Evolutionary conservation across 2,329 filamentous ascomycete genomes (phyloP), one percentile per base, ranked within the genome.

Genomic region (Pseudocercospora vitis): DNA sequence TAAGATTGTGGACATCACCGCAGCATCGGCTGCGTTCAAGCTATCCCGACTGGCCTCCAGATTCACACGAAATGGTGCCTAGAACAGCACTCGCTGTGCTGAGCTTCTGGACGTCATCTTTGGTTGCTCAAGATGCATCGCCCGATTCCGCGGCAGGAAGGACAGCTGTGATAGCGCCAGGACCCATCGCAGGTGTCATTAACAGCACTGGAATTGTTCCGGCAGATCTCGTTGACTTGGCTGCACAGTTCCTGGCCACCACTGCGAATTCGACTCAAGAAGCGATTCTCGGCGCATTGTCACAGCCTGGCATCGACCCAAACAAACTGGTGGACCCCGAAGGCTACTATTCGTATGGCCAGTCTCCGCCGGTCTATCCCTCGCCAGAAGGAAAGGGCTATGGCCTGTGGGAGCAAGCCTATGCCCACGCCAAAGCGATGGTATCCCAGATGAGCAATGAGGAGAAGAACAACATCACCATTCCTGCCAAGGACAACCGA

Each of bases 391-490:
- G 60, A 18, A 48, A 50, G 19, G 60, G 64, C 4, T 53, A 58
- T 44, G 62, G 61, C 7, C 44, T 52, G 21, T 75, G 73, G 73
- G 66, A 69, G 23, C 60, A 67, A 42, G 73, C 73, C 7, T 74
- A 75, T 55, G 61, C 62, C n/a, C 71, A 73, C 55, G 73, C 73
- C 3, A 69, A 65, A 29, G 61, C 70, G 8, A 66, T 73, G 11
- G 65, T 76, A 3, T 63, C 68, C 2, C 68, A 72, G 50, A 65
- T 75, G 48, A 71, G 70, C 4, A 56, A 65, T 21, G 57, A 60
- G 32, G 73, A 75, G 32, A 75, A 75, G 62, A 63, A 72, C 28
- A 68, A 68, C 39, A 72, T 75, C 29, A 71, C 73, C 2, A 70
- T 68, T 12, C 57, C 57, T 9, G 51, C 48, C 5, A 44, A 31